Percentiles rank a stretch among this genome's conserved stretches.
Evolutionary conservation across 352 stramenopile species (phyloP).

Genomic region (Phytophthora palmivora): DNA sequence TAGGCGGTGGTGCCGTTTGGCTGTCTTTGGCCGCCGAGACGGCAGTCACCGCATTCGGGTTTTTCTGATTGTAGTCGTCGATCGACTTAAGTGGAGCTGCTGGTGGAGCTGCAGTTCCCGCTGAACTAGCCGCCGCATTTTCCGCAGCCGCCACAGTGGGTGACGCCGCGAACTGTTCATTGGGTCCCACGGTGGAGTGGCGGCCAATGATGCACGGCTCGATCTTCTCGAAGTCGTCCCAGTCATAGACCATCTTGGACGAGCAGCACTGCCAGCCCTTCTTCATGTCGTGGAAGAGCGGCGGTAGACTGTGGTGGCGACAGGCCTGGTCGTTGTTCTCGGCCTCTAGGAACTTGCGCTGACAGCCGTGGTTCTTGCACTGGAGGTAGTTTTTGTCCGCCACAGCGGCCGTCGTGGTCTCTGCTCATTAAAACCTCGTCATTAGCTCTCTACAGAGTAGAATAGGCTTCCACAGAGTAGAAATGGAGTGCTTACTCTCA

Average conservation of each 20-base stretch:
- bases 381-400: constrained; percentile 61
- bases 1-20: constrained; percentile 50
- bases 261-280: constrained; percentile 93
- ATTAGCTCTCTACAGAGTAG: constrained; percentile 19
- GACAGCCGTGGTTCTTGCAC: constrained; percentile 90
- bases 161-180: constrained; percentile 79
- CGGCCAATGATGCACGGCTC: constrained; percentile 71
- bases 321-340: constrained; percentile 85
- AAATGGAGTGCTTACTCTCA: no score
- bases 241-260: constrained; percentile 94
- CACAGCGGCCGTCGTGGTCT: constrained; percentile 4
- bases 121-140: constrained; percentile 40
- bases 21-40: constrained; percentile 74
- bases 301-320: constrained; percentile 78
- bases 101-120: constrained; percentile 13
- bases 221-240: constrained; percentile 95
- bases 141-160: constrained; percentile 82
- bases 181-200: constrained; percentile 74
- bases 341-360: constrained; percentile 79
- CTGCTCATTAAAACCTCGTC: no score
- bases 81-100: constrained; percentile 89
- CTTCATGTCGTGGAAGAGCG: constrained; percentile 92
- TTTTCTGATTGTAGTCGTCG: constrained; percentile 92
- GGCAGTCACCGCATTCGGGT: constrained; percentile 89
- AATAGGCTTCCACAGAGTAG: no score